These are phyloP conservation scores for Aphanomyces astaci DNA, from an alignment of 352 stramenopile species.

Conservation along the genomic window DNA sequence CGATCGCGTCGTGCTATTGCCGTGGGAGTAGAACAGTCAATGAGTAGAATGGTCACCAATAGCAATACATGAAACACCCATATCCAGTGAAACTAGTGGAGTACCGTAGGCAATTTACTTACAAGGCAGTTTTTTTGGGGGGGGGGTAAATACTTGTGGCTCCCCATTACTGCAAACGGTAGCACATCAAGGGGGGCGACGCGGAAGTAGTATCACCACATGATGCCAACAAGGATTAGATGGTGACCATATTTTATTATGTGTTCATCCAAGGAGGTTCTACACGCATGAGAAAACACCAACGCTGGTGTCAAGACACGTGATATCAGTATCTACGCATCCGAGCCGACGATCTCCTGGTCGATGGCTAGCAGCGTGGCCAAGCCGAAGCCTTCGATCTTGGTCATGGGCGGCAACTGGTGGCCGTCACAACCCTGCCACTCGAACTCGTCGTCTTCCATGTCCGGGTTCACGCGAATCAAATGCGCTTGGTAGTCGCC, in stretches of 20 bases:
- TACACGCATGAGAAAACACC: background rate
- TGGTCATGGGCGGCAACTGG: constrained; percentile 32
- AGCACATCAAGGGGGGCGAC: no score
- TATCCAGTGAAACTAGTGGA: no score
- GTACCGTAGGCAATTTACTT: no score
- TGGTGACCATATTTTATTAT: no score
- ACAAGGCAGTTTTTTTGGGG: no score
- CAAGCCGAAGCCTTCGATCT: constrained; percentile 44
- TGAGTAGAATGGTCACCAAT: no score
- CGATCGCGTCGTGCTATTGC: background rate
- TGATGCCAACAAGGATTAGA: no score
- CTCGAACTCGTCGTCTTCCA: constrained; percentile 38
- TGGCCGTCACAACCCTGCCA: constrained; percentile 32
- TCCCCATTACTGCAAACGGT: no score
- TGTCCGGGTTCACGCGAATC: constrained; percentile 71
- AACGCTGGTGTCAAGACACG: background rate
- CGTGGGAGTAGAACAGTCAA: no score
- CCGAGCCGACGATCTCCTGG: background rate
- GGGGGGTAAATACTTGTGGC: no score
- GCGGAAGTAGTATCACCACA: no score
- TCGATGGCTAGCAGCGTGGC: constrained; percentile 55
- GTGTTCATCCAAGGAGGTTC: background rate
- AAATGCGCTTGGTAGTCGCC: constrained; percentile 40
- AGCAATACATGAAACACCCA: no score
- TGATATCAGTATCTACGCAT: background rate